These are phyloP conservation scores for Hymenoscyphus infarciens DNA, from an alignment of 2,329 filamentous ascomycete genomes.

Conservation along the genomic window DNA sequence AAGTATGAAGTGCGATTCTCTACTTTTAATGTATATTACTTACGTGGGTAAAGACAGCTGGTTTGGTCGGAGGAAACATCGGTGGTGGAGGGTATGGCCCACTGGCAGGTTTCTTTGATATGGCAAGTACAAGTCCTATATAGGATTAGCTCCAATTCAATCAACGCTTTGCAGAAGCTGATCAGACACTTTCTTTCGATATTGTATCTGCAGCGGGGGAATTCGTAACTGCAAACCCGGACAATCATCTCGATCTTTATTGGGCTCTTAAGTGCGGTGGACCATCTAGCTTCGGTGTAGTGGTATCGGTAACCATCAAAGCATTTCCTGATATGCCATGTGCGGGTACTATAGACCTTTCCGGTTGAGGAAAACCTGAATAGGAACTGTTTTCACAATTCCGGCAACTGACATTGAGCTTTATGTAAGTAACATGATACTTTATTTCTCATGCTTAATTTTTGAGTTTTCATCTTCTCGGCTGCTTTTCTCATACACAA, in stretches of 20 bases:
- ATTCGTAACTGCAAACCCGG: neutral
- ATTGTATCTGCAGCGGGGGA: neutral
- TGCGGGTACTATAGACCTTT: constrained; percentile 6
- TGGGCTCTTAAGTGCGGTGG: neutral
- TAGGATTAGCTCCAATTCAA: neutral
- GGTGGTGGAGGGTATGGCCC: neutral
- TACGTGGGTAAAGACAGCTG: neutral
- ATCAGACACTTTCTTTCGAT: neutral
- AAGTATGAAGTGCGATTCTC: constrained; percentile 5
- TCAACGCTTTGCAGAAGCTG: neutral
- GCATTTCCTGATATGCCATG: neutral
- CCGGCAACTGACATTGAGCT: neutral
- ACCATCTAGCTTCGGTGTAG: neutral
- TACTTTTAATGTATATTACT: neutral
- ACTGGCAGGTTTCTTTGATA: neutral
- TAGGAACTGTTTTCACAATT: neutral
- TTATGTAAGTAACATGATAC: neutral
- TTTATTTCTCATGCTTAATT: neutral
- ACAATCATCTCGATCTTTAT: neutral
- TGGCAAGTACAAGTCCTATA: neutral
- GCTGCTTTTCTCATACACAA: neutral
- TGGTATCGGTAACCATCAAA: neutral
- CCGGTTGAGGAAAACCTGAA: neutral
- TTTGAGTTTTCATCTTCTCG: neutral
- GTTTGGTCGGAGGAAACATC: no score